phyloP scores from a whole-genome alignment of 345 rosid genomes.

The rapeseed (Brassica napus) region DNA sequence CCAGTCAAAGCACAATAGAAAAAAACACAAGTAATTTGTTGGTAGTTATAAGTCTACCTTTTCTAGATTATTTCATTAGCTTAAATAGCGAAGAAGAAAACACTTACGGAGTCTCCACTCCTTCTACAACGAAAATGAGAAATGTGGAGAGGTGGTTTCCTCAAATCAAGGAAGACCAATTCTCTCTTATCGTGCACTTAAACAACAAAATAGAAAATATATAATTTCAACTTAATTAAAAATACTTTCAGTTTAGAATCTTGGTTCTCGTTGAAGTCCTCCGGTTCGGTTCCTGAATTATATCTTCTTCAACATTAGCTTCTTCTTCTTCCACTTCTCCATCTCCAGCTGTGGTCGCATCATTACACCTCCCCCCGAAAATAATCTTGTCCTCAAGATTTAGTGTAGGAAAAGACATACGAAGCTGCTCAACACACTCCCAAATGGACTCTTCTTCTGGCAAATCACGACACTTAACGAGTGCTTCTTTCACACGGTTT shows the following conservation, averaged over 20 bases:
- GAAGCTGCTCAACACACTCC: too few relatives aligned
- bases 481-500: too few relatives aligned
- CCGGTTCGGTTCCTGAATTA: background rate
- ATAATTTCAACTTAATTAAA: background rate
- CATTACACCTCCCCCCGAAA: too few relatives aligned
- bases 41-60: background rate
- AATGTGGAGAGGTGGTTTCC: background rate
- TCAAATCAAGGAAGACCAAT: background rate
- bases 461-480: too few relatives aligned
- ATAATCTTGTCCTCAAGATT: too few relatives aligned
- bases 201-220: too few relatives aligned
- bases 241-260: too few relatives aligned
- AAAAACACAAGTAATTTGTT: background rate
- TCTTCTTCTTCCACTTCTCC: too few relatives aligned
- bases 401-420: too few relatives aligned
- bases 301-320: background rate
- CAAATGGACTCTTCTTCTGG: too few relatives aligned
- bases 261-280: background rate
- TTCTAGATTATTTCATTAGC: background rate
- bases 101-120: background rate
- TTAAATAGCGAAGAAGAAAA: background rate
- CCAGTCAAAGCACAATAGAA: background rate
- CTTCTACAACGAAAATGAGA: background rate
- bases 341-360: too few relatives aligned
- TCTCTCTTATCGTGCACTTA: background rate